Base-by-base conservation (phyloP, 2,329 filamentous ascomycete genomes). In the Zymoseptoria crescenta region DNA sequence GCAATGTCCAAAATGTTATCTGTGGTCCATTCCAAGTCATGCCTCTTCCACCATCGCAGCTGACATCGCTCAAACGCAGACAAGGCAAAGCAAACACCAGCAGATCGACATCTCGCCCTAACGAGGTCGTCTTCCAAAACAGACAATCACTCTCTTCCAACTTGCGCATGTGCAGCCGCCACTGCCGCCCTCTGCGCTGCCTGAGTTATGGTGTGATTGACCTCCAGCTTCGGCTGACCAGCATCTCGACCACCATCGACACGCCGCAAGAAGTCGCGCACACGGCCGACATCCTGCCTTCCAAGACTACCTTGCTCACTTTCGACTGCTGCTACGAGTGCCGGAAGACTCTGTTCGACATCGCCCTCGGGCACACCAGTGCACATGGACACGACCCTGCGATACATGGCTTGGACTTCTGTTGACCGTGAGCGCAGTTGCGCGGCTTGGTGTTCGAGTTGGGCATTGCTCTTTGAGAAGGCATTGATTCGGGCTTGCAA, bases 381-480 rank as follows among this genome's bases (percentile, higher is more conserved):
- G 71, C 93, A 96, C 10, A 96, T 78, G 56, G 88, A 86, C 24
- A 99, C 91, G 29, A 97, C 89, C 65, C 87, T 88, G 27, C 91
- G 83, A 72, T 96, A 96, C 74, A 94, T 91, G 65, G 87, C 80
- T 69, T 96, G 93, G 3, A 96, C 80, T 56, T 96, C 91, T 4
- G 86, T 87, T 67, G 90, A 93, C 60, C 89, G 86, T 29, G 87
- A 86, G 71, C 90, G 87, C 8, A 99, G 81, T 5, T 82, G 82
- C 19, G 83, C 81, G 1, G 91, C 86, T 66, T 87, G 84, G 55
- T 84, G 83, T 56, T 83, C 78, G 10, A 94, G 84, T 19, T 81
- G 79, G 49, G 82, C 79, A 51, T 91, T 90, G 52, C 91, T 86
- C 10, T 79, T 77, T 58, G 83, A 80, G 61, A 96, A 87, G 2